Conservation (phyloP, 2,329 filamentous ascomycete genomes). For the Xylariaceae sp. region DNA sequence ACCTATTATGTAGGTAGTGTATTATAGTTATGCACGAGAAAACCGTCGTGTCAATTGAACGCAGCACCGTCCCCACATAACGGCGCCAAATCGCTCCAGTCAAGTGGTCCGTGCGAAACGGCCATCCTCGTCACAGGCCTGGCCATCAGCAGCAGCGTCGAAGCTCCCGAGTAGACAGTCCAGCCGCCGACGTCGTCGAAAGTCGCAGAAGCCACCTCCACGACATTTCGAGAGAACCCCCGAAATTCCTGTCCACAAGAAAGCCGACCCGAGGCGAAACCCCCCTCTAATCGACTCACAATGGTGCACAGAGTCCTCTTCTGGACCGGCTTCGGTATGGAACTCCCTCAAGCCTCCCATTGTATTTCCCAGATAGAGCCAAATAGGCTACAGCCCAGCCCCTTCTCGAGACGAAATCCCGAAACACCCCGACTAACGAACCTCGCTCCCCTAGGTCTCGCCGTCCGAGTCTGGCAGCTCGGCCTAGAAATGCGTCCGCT, state of each 20-base stretch:
- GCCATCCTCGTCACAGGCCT: constrained; percentile 9
- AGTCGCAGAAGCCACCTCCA: background rate
- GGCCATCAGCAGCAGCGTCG: constrained; percentile 12
- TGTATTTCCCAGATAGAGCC: background rate
- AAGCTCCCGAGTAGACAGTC: background rate
- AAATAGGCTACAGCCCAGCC: too few relatives aligned
- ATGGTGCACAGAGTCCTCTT: constrained; percentile 67
- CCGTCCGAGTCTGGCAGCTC: constrained; percentile 90
- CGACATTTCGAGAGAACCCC: background rate
- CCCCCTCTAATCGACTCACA: constrained; percentile 29
- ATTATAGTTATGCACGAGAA: too few relatives aligned
- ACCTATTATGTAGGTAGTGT: too few relatives aligned
- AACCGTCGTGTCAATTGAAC: too few relatives aligned
- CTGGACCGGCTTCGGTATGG: constrained; percentile 86
- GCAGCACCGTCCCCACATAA: too few relatives aligned
- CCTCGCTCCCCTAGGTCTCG: constrained; percentile 58
- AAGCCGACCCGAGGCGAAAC: constrained; percentile 15
- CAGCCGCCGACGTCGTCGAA: background rate
- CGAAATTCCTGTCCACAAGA: constrained; percentile 3
- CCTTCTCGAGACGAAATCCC: too few relatives aligned
- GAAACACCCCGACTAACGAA: constrained; percentile 18
- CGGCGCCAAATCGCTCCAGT: too few relatives aligned
- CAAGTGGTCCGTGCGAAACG: too few relatives aligned
- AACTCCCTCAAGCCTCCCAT: constrained; percentile 18
- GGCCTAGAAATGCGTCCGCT: constrained; percentile 97